Percentiles rank a stretch among this genome's conserved stretches.
Evolutionary conservation across 192 early-diverging fungal genomes (phyloP).

Genomic region (Umbelopsis sp.): DNA sequence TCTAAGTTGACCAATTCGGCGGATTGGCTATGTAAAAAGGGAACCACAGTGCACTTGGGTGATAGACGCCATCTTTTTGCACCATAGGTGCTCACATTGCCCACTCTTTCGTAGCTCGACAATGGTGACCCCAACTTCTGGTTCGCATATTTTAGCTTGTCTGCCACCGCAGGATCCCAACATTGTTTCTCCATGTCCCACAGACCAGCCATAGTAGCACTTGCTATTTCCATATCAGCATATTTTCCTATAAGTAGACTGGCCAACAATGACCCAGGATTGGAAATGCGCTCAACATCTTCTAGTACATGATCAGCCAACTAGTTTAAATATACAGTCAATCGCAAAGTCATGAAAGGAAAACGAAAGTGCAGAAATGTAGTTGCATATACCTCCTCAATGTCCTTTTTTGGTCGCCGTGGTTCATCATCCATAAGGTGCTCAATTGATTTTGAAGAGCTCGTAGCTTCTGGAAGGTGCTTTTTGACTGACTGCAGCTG

Average conservation of each 20-base stretch:
- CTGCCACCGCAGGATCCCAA: not conserved
- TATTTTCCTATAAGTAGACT: slow-evolving; percentile 3
- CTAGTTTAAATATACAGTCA: not conserved
- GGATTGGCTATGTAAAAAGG: not conserved
- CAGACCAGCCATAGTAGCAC: not conserved
- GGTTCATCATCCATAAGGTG: no score
- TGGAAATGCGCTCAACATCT: not conserved
- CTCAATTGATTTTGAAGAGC: no score
- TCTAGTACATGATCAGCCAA: not conserved
- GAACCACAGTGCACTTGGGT: not conserved
- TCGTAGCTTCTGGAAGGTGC: not conserved
- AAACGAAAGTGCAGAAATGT: no score
- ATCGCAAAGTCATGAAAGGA: not conserved
- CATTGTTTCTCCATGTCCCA: not conserved
- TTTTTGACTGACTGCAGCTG: not conserved
- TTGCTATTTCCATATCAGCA: not conserved
- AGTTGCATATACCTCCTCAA: no score
- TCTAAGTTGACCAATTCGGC: slow-evolving; percentile 6
- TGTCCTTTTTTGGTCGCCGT: no score
- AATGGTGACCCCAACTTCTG: not conserved
- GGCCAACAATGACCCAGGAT: not conserved
- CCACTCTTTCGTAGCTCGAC: not conserved
- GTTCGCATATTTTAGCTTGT: not conserved
- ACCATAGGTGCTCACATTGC: not conserved
- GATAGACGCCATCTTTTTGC: slow-evolving; percentile 16